Evolutionary conservation across 208 protist genomes (phyloP).

Genomic region (Strigomonas galati): DNA sequence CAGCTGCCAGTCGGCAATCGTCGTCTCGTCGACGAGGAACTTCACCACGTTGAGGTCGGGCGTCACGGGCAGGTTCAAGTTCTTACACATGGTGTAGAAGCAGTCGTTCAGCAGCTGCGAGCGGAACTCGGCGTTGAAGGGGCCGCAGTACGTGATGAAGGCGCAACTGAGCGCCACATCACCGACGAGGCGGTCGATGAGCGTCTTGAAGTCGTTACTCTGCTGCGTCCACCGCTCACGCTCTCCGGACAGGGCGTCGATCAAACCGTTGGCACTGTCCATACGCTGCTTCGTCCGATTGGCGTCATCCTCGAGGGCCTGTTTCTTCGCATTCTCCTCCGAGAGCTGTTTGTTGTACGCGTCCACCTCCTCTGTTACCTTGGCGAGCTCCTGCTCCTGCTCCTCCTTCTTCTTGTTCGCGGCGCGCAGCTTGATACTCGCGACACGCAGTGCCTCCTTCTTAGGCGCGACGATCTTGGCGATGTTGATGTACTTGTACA

Average conservation of each 20-base stretch:
- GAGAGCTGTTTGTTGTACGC: conserved; percentile 92
- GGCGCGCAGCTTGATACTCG: conserved; percentile 84
- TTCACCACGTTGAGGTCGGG: conserved; percentile 94
- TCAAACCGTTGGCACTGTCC: conserved; percentile 96
- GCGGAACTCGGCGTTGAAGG: conserved; percentile 98
- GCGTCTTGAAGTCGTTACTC: conserved; percentile 95
- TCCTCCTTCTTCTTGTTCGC: conserved; percentile 95
- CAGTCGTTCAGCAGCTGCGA: conserved; percentile 90
- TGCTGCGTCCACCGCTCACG: conserved; percentile 96
- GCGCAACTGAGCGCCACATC: conserved; percentile 97
- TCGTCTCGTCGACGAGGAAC: conserved; percentile 96
- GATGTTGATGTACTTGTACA: conserved; percentile 97
- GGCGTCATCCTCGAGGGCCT: conserved; percentile 96
- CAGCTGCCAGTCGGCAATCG: conserved; percentile 97
- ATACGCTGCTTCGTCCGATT: conserved; percentile 95
- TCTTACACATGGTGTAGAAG: conserved; percentile 92
- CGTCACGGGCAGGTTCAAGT: conserved; percentile 89
- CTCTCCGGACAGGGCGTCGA: conserved; percentile 97
- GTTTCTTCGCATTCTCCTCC: conserved; percentile 95
- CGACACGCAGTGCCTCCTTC: conserved; percentile 90
- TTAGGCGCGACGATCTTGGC: conserved; percentile 96
- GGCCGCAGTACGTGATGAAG: conserved; percentile 98
- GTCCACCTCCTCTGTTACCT: conserved; percentile 92
- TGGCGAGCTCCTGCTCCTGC: conserved; percentile 94
- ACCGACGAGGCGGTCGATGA: conserved; percentile 94